phyloP scores from a whole-genome alignment of 2,329 filamentous ascomycete genomes.

The Colletotrichum australisinense region DNA sequence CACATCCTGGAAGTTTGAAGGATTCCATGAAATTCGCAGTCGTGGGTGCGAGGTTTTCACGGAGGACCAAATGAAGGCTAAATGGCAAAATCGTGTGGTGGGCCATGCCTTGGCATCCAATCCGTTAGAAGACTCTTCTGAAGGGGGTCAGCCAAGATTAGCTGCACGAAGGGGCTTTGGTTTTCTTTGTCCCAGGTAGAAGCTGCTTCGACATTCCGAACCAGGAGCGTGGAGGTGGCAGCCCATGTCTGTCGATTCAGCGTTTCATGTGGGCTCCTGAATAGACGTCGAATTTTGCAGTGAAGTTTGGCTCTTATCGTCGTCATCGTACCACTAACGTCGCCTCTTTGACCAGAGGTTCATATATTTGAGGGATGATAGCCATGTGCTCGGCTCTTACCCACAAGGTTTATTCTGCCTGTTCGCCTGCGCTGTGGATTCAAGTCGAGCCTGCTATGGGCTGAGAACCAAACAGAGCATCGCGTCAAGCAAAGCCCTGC shows the following conservation, averaged over 20 bases:
- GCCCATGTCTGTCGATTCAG: background rate
- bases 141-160: too few relatives aligned
- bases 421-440: background rate
- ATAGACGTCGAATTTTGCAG: background rate
- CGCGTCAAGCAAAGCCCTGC: background rate
- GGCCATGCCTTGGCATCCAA: background rate
- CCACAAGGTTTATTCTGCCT: background rate
- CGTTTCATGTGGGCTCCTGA: background rate
- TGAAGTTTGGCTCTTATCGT: background rate
- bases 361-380: constrained; percentile 3
- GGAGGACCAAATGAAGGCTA: background rate
- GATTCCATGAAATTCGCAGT: background rate
- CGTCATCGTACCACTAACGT: background rate
- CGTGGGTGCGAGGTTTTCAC: background rate
- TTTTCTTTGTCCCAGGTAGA: background rate
- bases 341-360: background rate
- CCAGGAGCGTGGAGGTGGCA: background rate
- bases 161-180: background rate
- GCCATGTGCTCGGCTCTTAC: background rate
- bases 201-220: background rate
- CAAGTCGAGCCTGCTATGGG: background rate
- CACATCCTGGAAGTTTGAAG: background rate
- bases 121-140: background rate
- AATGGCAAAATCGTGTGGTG: background rate
- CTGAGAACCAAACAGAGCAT: background rate